Evolutionary conservation across 2,329 filamentous ascomycete species (phyloP), one percentile per base, ranked within the genome.

Genomic region (Trichoderma sp.): DNA sequence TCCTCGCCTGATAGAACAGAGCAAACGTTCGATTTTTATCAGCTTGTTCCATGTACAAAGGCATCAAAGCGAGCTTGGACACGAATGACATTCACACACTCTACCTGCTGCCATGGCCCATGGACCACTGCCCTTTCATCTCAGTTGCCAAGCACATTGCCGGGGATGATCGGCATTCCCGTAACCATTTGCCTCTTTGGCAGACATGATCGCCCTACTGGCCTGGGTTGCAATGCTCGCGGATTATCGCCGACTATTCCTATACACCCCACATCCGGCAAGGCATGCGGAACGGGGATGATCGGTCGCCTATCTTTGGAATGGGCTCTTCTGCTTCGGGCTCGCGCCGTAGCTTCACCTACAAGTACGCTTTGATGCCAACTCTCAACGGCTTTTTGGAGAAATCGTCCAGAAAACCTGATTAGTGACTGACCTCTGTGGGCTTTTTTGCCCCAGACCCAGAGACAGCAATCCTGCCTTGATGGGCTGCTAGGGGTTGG

Each of bases 161-260:
- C 71, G 71, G 71, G 71, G 71, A 73, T 31, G 71, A 53, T 73
- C 71, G 71, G 71, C 71, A 38, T 35, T 50, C 16, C 59, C 16
- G 18, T 11, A 21, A 6, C 41, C 71, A 64, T 59, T 21, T 29
- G 21, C 16, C 18, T 35, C 29, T 56, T 56, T 64, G 2, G 18
- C 21, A 33, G 31, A 38, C 3, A 6, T 65, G 60, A 21, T 56
- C 71, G 53, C 16, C 21, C 59, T 33, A 21, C 29, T n/a, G 12
- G 35, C 35, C 16, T 27, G 31, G 60, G 71, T 64, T 73, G 71
- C 41, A 73, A 45, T 27, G 69, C 35, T 73, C 71, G 71, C 71
- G 71, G 71, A 73, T 73, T 73, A 56, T 73, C 71, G 71, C 59
- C 29, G 31, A 64, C 38, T 53, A 14, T 56, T 73, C 59, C 29